phyloP scores from a whole-genome alignment of 2,329 filamentous ascomycete genomes.

The Paecilomyces variotii region DNA sequence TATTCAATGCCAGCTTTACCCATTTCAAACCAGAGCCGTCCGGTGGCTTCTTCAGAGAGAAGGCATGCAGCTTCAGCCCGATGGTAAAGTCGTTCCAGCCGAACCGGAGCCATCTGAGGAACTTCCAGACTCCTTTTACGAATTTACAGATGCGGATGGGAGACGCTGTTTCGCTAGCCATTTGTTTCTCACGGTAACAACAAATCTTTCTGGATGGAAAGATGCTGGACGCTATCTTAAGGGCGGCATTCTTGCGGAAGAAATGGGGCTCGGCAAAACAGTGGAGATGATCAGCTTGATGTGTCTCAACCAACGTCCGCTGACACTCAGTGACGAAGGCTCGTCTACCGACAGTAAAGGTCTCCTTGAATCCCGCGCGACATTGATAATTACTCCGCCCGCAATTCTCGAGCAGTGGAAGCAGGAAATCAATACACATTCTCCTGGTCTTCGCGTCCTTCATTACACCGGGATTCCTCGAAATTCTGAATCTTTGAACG shows the following conservation, averaged over 20 bases:
- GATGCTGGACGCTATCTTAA: conserved; percentile 21
- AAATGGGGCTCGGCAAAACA: conserved; percentile 45
- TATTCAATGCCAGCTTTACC: conserved; percentile 35
- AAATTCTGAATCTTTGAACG: conserved; percentile 24
- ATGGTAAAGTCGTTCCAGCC: conserved; percentile 21
- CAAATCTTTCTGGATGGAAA: conserved; percentile 26
- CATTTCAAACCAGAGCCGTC: conserved; percentile 41
- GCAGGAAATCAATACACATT: conserved; percentile 50
- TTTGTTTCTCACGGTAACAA: conserved; percentile 32
- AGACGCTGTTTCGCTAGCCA: conserved; percentile 33
- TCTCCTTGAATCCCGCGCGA: conserved; percentile 42
- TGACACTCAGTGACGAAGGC: conserved; percentile 7
- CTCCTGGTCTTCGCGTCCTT: conserved; percentile 47
- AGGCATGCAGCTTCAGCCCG: conserved; percentile 24
- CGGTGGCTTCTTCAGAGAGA: conserved; percentile 40
- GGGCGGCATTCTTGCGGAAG: conserved; percentile 43
- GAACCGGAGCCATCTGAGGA: conserved; percentile 2
- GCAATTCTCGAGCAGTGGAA: conserved; percentile 58
- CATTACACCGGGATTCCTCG: conserved; percentile 49
- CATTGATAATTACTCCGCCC: conserved; percentile 55
- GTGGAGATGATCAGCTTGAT: conserved; percentile 42
- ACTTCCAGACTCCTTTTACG: conserved; percentile 32
- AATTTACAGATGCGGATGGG: conserved; percentile 30
- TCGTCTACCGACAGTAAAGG: conserved; percentile 12
- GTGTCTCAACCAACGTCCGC: conserved; percentile 28